Evolutionary conservation across 371 early-diverging fungal species (phyloP).

Genomic region (Basidiobolus meristosporus): DNA sequence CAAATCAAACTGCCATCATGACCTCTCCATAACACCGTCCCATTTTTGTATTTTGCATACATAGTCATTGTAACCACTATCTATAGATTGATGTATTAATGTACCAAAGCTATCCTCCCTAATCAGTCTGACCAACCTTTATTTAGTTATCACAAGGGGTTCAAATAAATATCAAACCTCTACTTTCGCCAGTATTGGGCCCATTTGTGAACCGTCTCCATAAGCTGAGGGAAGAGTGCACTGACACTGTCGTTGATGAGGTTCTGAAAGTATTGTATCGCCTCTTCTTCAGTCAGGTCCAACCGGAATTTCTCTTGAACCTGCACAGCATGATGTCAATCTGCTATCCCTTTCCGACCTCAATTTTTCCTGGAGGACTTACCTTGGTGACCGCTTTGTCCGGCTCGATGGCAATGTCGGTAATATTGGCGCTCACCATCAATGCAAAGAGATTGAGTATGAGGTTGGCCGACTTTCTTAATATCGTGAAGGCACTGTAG

Average conservation of each 20-base stretch:
- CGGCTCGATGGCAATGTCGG: constrained; percentile 90
- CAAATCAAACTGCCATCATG: too few species aligned
- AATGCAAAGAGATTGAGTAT: constrained; percentile 87
- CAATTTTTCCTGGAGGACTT: background rate
- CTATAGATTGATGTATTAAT: too few species aligned
- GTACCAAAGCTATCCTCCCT: too few species aligned
- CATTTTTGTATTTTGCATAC: too few species aligned
- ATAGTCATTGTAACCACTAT: too few species aligned
- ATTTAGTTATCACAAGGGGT: too few species aligned
- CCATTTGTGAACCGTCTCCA: constrained; percentile 92
- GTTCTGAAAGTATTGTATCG: constrained; percentile 78
- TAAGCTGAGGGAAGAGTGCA: constrained; percentile 92
- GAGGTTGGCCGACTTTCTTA: constrained; percentile 81
- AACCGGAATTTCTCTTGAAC: constrained; percentile 88
- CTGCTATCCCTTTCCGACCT: background rate
- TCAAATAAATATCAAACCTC: too few species aligned
- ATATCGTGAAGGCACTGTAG: constrained; percentile 79
- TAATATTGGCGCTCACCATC: constrained; percentile 87
- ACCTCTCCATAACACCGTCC: too few species aligned
- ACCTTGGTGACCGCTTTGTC: constrained; percentile 90
- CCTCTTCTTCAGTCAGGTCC: constrained; percentile 84
- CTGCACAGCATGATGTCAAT: constrained; percentile 9
- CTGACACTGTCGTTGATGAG: constrained; percentile 83
- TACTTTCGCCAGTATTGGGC: constrained; percentile 73
- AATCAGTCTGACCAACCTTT: too few species aligned